Evolutionary conservation across 1,139 yeast species (phyloP).

Genomic region (Lodderomyces pseudojiufengensis): DNA sequence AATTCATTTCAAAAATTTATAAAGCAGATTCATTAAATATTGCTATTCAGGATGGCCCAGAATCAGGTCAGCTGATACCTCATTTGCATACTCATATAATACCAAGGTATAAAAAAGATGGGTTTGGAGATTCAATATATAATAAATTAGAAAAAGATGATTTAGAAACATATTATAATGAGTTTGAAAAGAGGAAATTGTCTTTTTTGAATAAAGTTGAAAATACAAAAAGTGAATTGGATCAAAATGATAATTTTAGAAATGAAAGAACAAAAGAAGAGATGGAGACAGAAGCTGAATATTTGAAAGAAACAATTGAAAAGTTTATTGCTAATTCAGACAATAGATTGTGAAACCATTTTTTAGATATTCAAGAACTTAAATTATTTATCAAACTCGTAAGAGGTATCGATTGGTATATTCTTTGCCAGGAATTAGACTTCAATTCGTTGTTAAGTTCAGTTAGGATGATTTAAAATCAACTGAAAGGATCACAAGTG

Average conservation of each 20-base stretch:
- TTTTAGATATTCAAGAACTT: no score
- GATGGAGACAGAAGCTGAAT: constrained; percentile 64
- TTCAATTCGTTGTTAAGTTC: no score
- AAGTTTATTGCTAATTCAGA: constrained; percentile 18
- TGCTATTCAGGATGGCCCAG: constrained; percentile 94
- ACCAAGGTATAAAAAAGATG: constrained; percentile 67
- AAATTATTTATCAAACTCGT: no score
- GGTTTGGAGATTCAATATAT: constrained; percentile 61
- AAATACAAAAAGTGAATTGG: constrained; percentile 21
- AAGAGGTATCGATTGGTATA: no score
- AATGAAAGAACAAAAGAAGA: constrained; percentile 50
- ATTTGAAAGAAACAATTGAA: constrained; percentile 43
- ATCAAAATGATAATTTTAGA: constrained; percentile 38
- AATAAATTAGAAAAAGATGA: constrained; percentile 49
- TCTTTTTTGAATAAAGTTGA: constrained; percentile 2
- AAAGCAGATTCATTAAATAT: constrained; percentile 80
- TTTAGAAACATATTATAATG: constrained; percentile 27
- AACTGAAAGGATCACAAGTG: no score
- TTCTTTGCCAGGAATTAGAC: no score
- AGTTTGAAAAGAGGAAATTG: constrained; percentile 26
- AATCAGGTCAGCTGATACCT: constrained; percentile 92
- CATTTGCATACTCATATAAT: constrained; percentile 92
- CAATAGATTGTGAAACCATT: no score
- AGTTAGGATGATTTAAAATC: no score
- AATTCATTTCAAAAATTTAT: constrained; percentile 59